Conservation (phyloP, 805 yeast species). For the Candida multigemmis region DNA sequence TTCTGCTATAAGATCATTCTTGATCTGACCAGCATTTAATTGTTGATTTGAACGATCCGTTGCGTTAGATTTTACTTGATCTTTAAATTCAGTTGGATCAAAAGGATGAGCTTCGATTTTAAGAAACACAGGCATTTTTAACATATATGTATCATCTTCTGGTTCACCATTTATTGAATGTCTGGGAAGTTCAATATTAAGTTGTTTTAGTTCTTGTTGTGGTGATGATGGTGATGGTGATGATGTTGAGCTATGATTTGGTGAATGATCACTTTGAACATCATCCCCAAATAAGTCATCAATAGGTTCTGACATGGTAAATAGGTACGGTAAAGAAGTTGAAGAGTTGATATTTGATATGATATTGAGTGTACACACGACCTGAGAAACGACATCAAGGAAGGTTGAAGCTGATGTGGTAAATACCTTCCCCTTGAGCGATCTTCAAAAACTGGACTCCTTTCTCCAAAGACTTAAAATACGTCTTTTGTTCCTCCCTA, state of each 20-base stretch:
- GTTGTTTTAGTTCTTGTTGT: not conserved
- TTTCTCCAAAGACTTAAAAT: too few relatives aligned
- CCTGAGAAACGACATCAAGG: too few relatives aligned
- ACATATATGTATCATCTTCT: constrained; percentile 32
- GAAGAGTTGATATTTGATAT: too few relatives aligned
- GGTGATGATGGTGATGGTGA: constrained; percentile 1
- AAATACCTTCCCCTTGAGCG: too few relatives aligned
- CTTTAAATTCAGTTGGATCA: constrained; percentile 62
- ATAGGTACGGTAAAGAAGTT: too few relatives aligned
- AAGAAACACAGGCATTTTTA: constrained; percentile 76
- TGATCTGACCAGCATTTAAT: constrained; percentile 33
- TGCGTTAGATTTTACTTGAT: constrained; percentile 31
- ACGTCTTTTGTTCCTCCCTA: too few relatives aligned
- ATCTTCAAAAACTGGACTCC: too few relatives aligned
- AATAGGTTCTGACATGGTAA: too few relatives aligned
- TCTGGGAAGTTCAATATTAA: not conserved
- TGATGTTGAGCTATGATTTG: constrained; percentile 1
- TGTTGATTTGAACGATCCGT: constrained; percentile 8
- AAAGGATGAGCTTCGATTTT: constrained; percentile 81
- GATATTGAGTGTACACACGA: too few relatives aligned
- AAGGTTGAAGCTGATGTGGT: too few relatives aligned
- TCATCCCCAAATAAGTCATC: too few relatives aligned
- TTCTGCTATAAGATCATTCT: constrained; percentile 43
- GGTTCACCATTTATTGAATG: constrained; percentile 8
- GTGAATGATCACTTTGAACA: too few relatives aligned